phyloP scores from a whole-genome alignment of 2,329 filamentous ascomycete species.

The Cladophialophora yegresii region DNA sequence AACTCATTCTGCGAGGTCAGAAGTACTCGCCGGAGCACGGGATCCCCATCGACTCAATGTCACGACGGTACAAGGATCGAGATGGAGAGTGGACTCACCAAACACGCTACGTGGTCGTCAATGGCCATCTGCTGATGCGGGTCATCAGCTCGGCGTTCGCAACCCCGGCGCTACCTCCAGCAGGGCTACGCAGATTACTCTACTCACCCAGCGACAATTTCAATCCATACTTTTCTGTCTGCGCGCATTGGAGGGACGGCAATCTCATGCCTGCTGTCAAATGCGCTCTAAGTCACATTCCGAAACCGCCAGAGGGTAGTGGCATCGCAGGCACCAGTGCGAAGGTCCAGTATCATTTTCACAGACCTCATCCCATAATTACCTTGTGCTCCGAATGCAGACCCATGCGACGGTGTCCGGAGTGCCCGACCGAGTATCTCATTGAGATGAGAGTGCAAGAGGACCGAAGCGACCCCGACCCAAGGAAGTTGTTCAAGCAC shows the following conservation, averaged over 20 bases:
- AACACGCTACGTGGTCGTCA: conserved; percentile 57
- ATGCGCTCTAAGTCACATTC: conserved; percentile 62
- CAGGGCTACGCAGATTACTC: conserved; percentile 57
- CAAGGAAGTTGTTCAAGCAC: conserved; percentile 57
- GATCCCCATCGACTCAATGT: conserved; percentile 50
- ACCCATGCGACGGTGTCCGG: conserved; percentile 62
- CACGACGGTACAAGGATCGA: conserved; percentile 56
- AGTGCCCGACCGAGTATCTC: conserved; percentile 64
- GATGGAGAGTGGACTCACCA: conserved; percentile 56
- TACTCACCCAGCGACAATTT: conserved; percentile 61
- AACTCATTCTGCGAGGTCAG: conserved; percentile 56
- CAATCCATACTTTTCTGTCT: conserved; percentile 63
- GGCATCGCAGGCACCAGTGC: conserved; percentile 47
- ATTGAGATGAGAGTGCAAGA: conserved; percentile 62
- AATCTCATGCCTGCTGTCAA: conserved; percentile 62
- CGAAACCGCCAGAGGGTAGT: conserved; percentile 46
- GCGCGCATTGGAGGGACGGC: conserved; percentile 64
- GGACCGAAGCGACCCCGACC: conserved; percentile 52
- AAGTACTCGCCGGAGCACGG: conserved; percentile 54
- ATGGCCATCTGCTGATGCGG: conserved; percentile 60
- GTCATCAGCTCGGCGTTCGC: conserved; percentile 59
- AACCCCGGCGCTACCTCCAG: conserved; percentile 53
- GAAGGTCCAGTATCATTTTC: conserved; percentile 38
- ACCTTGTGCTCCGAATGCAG: conserved; percentile 58
- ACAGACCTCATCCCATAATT: conserved; percentile 48